A percentile compares a stretch with the other conserved stretches of the same genome.
Evolutionary conservation across 768 basidiomycete genomes (phyloP).

Genomic region (Filobasidium floriforme): DNA sequence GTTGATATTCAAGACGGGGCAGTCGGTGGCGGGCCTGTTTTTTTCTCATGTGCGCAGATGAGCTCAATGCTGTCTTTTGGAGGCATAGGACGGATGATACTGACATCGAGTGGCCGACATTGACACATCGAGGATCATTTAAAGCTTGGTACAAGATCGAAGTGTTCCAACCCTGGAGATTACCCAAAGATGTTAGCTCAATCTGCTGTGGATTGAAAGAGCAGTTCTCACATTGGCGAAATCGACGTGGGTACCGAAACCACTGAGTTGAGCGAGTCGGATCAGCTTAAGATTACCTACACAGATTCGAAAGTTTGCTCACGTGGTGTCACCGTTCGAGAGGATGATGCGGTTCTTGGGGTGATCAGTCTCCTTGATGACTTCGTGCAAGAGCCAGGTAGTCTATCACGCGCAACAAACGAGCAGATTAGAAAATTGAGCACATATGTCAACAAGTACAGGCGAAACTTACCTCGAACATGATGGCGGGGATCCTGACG

Average conservation of each 20-base stretch:
- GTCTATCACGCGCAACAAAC: neutral
- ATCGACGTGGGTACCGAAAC: conserved; percentile 52
- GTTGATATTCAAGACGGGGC: conserved; percentile 27
- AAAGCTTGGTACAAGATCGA: conserved; percentile 55
- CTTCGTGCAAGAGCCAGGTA: neutral
- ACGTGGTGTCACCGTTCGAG: conserved; percentile 57
- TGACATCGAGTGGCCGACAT: conserved; percentile 6
- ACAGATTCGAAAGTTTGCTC: neutral
- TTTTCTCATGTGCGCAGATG: neutral
- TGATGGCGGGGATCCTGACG: conserved; percentile 36
- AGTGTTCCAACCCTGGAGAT: conserved; percentile 53
- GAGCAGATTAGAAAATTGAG: neutral
- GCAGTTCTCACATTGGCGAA: conserved; percentile 27
- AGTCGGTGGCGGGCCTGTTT: conserved; percentile 18
- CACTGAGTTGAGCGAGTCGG: conserved; percentile 27
- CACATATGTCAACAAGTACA: conserved; percentile 11
- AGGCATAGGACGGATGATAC: neutral
- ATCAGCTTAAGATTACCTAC: too few species aligned
- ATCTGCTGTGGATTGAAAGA: neutral
- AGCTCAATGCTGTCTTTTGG: neutral
- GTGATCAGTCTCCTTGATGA: neutral
- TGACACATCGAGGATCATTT: conserved; percentile 39
- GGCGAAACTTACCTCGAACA: conserved; percentile 37
- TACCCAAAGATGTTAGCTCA: conserved; percentile 45
- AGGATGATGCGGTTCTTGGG: conserved; percentile 27